Percentiles rank a stretch among this genome's conserved stretches.
Evolutionary conservation across 2,329 filamentous ascomycete genomes (phyloP).

Genomic region (Microcera coccophila): DNA sequence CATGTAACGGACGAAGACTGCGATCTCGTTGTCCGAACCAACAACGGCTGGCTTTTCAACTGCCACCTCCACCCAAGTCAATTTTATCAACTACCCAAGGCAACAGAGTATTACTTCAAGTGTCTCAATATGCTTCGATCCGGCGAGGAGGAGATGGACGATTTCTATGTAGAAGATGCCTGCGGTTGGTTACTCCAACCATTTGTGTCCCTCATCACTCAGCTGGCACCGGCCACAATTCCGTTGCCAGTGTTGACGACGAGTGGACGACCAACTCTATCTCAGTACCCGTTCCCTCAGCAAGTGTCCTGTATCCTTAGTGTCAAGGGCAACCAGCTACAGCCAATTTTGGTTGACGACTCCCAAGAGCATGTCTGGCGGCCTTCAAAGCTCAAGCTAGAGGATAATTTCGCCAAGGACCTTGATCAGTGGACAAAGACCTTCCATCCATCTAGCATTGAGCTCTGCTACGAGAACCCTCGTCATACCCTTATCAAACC

Average conservation of each 20-base stretch:
- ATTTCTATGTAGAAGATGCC: background rate
- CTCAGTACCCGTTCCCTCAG: background rate
- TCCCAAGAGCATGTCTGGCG: background rate
- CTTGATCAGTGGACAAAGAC: background rate
- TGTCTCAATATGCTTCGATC: no score
- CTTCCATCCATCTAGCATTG: background rate
- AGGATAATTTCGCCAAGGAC: background rate
- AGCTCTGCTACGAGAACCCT: background rate
- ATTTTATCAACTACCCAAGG: no score
- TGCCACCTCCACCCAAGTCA: no score
- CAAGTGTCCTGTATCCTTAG: background rate
- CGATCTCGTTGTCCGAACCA: no score
- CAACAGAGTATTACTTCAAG: no score
- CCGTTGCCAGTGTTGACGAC: background rate
- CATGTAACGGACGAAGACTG: no score
- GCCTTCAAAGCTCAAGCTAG: background rate
- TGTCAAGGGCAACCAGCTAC: background rate
- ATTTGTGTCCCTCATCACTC: background rate
- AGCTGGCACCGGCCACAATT: background rate
- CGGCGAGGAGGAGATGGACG: background rate
- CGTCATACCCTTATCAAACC: background rate
- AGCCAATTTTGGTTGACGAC: background rate
- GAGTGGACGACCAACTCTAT: background rate
- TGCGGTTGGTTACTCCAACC: background rate
- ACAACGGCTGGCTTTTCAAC: no score